Conservation (phyloP, 345 rosid genomes). For the Brassica nigra region DNA sequence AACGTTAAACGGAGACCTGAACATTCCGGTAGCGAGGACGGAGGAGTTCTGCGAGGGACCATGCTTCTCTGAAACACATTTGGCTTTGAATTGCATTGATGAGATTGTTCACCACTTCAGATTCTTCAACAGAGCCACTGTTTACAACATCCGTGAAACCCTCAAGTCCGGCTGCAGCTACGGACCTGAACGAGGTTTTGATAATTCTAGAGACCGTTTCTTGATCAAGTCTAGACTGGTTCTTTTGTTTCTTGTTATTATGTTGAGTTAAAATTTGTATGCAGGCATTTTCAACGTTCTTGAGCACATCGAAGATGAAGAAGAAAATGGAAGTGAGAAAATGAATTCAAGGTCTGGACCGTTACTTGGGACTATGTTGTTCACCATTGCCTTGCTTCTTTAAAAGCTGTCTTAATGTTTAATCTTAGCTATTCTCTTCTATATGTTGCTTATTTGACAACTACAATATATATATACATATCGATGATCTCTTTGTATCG, state of each 20-base stretch:
- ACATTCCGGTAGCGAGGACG: constrained; percentile 50
- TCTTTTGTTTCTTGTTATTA: constrained; percentile 15
- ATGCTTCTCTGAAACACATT: constrained; percentile 70
- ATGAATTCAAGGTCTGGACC: constrained; percentile 30
- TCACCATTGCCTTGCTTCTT: constrained; percentile 43
- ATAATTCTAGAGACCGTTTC: background rate
- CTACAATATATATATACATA: background rate
- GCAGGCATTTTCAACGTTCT: constrained; percentile 73
- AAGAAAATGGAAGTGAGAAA: constrained; percentile 37
- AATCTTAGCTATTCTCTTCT: background rate
- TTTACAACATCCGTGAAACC: constrained; percentile 56
- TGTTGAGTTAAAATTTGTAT: background rate
- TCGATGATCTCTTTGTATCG: background rate
- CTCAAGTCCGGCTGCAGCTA: constrained; percentile 72
- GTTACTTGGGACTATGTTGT: constrained; percentile 43
- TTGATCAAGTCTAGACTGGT: background rate
- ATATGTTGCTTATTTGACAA: background rate
- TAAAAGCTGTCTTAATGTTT: constrained; percentile 1
- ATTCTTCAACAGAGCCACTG: constrained; percentile 77
- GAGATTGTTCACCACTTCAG: constrained; percentile 54
- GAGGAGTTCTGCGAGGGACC: constrained; percentile 74
- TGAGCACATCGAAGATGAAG: constrained; percentile 60
- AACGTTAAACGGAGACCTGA: constrained; percentile 60
- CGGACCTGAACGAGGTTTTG: constrained; percentile 59
- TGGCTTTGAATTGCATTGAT: constrained; percentile 72